A percentile compares a stretch with the other conserved stretches of the same genome.
phyloP scores from a whole-genome alignment of 2,329 filamentous ascomycete genomes.

The Fusarium keratoplasticum region DNA sequence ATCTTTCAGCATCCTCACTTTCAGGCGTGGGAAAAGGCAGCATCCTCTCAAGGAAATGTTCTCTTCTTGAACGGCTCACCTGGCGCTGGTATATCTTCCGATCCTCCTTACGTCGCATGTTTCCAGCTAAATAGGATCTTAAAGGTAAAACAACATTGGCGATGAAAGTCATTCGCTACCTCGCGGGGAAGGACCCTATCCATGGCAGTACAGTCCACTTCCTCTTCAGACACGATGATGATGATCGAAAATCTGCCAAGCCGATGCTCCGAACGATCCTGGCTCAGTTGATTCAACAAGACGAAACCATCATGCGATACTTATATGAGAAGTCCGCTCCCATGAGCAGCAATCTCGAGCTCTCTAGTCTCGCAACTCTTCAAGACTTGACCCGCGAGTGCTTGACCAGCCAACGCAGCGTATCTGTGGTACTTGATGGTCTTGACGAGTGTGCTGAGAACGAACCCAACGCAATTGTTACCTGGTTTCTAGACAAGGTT shows the following conservation, averaged over 20 bases:
- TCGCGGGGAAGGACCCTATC: neutral
- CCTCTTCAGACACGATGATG: conserved; percentile 12
- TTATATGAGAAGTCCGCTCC: neutral
- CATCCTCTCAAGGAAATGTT: neutral
- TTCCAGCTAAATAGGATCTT: neutral
- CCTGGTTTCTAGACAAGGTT: neutral
- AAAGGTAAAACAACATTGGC: conserved; percentile 25
- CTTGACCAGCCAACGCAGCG: neutral
- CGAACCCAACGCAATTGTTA: neutral
- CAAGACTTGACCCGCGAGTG: neutral
- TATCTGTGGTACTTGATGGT: conserved; percentile 11
- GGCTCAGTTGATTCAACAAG: neutral
- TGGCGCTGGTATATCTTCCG: conserved; percentile 9
- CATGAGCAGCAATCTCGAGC: neutral
- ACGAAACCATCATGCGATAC: neutral
- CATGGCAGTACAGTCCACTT: neutral
- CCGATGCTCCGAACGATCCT: conserved; percentile 1
- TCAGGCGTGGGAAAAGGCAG: neutral
- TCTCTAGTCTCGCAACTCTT: neutral
- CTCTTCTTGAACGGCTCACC: conserved; percentile 22
- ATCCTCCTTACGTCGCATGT: neutral
- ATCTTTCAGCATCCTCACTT: conserved; percentile 7
- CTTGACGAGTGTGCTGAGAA: conserved; percentile 14
- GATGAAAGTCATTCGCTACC: neutral
- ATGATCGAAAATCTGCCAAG: neutral